These are phyloP conservation scores for Buddleja alternifolia DNA, from an alignment of 257 asterid species.

Conservation along the genomic window DNA sequence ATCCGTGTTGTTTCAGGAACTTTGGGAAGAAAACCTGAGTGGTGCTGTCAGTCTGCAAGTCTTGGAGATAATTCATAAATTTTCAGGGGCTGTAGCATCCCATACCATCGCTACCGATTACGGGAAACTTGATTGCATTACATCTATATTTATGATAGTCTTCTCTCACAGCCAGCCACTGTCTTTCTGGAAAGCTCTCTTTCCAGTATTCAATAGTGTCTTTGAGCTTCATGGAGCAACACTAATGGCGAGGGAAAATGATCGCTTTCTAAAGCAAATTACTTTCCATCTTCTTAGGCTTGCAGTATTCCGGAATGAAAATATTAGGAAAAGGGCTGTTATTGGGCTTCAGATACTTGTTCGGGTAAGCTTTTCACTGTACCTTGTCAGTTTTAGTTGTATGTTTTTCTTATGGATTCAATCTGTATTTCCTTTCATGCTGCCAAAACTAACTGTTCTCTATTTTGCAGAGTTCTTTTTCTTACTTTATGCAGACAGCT, in stretches of 20 bases:
- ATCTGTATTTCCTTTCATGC: constrained; percentile 14
- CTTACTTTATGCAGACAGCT: constrained; percentile 78
- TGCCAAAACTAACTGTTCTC: constrained; percentile 31
- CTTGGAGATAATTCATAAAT: constrained; percentile 81
- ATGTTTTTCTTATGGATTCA: constrained; percentile 7
- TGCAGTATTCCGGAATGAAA: constrained; percentile 88
- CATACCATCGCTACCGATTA: constrained; percentile 92
- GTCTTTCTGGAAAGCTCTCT: constrained; percentile 83
- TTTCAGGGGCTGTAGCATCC: constrained; percentile 78
- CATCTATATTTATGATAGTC: constrained; percentile 79
- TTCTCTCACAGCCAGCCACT: constrained; percentile 93
- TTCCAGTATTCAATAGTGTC: constrained; percentile 82
- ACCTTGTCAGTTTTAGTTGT: constrained; percentile 22
- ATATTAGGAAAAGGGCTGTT: constrained; percentile 87
- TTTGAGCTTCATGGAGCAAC: constrained; percentile 95
- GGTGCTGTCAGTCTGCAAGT: constrained; percentile 96
- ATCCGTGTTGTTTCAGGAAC: constrained; percentile 65
- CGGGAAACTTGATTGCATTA: constrained; percentile 96
- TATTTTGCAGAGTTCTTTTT: constrained; percentile 80
- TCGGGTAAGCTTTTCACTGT: constrained; percentile 54
- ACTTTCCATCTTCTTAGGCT: constrained; percentile 97
- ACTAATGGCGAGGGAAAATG: constrained; percentile 98
- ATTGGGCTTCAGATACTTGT: constrained; percentile 95
- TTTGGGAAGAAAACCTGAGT: constrained; percentile 98
- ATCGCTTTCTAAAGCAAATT: constrained; percentile 93